These are phyloP conservation scores for Cladosporium velox DNA, from an alignment of 2,329 filamentous ascomycete species.

Conservation along the genomic window DNA sequence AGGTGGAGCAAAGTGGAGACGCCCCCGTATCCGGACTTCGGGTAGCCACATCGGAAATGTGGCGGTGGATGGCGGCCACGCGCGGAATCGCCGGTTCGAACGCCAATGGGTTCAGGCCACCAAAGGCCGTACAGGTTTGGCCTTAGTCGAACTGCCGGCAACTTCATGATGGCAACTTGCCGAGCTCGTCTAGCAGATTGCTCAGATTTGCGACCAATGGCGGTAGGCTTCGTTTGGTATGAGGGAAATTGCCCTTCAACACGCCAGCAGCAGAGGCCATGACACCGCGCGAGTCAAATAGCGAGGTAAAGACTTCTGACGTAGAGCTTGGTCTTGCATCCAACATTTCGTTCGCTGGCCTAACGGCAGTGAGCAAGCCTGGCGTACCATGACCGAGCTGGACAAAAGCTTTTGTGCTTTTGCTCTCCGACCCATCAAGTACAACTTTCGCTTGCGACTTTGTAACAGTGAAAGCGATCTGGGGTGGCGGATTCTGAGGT, in stretches of 20 bases:
- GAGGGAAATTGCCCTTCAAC: slow-evolving; percentile 52
- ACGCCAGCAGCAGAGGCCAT: slow-evolving; percentile 62
- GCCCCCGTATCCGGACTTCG: not conserved
- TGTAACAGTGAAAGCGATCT: not conserved
- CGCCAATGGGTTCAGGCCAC: not conserved
- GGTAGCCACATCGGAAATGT: slow-evolving; percentile 1
- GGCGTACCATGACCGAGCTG: slow-evolving; percentile 57
- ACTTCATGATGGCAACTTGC: slow-evolving; percentile 14
- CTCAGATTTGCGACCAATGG: slow-evolving; percentile 67
- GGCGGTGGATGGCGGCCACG: not conserved
- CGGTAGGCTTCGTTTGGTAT: slow-evolving; percentile 41
- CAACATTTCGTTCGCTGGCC: slow-evolving; percentile 33
- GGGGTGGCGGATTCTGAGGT: not conserved
- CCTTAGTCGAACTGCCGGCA: not conserved
- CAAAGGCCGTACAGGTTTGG: not conserved
- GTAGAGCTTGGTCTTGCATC: not conserved
- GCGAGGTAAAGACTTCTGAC: slow-evolving; percentile 29
- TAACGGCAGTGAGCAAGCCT: slow-evolving; percentile 46
- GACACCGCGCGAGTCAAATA: slow-evolving; percentile 57
- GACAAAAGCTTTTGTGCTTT: slow-evolving; percentile 59
- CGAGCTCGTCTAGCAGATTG: slow-evolving; percentile 60
- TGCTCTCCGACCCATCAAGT: slow-evolving; percentile 58
- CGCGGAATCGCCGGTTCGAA: not conserved
- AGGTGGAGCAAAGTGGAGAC: not conserved
- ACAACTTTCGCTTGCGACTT: slow-evolving; percentile 17